Evolutionary conservation across 495 filamentous ascomycete species (phyloP).

Genomic region (Pyrenopolyporus hunteri): DNA sequence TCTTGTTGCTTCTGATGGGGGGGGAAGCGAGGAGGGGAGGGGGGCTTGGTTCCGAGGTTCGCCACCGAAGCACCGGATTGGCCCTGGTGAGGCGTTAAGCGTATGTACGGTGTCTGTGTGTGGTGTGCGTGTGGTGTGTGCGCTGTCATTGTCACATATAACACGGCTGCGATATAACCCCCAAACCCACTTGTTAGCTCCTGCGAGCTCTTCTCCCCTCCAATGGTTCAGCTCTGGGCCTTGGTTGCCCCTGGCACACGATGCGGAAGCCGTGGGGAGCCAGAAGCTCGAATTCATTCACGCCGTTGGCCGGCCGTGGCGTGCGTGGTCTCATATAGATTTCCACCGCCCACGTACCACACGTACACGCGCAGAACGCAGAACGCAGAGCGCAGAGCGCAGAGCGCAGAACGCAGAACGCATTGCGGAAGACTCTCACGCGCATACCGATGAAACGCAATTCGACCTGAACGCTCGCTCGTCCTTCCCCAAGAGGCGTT

Average conservation of each 20-base stretch:
- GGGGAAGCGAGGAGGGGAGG: slow-evolving; percentile 14
- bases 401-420: too few relatives aligned
- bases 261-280: slow-evolving; percentile 34
- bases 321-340: slow-evolving; percentile 37
- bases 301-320: slow-evolving; percentile 18
- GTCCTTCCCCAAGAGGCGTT: slow-evolving; percentile 12
- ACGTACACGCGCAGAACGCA: slow-evolving; percentile 9
- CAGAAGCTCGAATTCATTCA: slow-evolving; percentile 23
- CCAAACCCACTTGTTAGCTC: slow-evolving; percentile 35
- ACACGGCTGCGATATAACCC: slow-evolving; percentile 43
- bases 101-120: slow-evolving; percentile 30
- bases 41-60: slow-evolving; percentile 32
- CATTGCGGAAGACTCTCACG: slow-evolving; percentile 18
- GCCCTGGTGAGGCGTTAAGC: slow-evolving; percentile 23
- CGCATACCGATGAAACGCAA: slow-evolving; percentile 25
- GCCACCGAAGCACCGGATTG: slow-evolving; percentile 36
- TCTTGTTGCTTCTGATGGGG: slow-evolving; percentile 30
- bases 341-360: slow-evolving; percentile 28
- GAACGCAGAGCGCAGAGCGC: too few relatives aligned
- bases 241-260: slow-evolving; percentile 33
- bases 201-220: slow-evolving; percentile 29
- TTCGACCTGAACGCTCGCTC: slow-evolving; percentile 13
- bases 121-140: slow-evolving; percentile 39
- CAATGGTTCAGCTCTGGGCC: slow-evolving; percentile 24
- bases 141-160: slow-evolving; percentile 47